A percentile compares a stretch with the other conserved stretches of the same genome.
Conservation (phyloP, 2,329 filamentous ascomycete species). For the Alternaria hordeiaustralica region DNA sequence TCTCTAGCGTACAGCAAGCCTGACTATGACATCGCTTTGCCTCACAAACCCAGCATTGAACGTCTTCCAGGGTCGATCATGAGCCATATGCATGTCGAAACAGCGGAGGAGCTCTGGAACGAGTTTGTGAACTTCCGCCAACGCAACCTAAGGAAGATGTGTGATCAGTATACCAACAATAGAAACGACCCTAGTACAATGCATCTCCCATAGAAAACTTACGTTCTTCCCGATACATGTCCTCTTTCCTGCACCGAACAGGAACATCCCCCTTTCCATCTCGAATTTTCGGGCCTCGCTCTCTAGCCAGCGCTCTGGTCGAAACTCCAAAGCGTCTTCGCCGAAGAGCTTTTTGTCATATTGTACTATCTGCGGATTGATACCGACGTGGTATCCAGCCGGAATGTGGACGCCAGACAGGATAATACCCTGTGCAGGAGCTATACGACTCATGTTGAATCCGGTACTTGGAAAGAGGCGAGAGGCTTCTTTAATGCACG, state of each 20-base stretch:
- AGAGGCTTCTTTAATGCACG: neutral
- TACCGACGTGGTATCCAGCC: neutral
- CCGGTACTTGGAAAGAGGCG: neutral
- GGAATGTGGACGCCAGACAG: neutral
- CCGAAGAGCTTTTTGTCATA: neutral
- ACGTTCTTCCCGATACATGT: neutral
- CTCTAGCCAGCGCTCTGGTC: neutral
- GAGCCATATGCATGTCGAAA: conserved; percentile 21
- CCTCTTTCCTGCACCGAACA: neutral
- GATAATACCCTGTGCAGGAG: neutral
- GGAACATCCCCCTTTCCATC: neutral
- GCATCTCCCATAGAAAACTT: neutral
- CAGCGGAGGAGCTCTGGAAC: conserved; percentile 20
- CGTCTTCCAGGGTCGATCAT: conserved; percentile 22
- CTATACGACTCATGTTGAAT: neutral
- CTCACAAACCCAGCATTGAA: conserved; percentile 23
- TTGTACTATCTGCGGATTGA: neutral
- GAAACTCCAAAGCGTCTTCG: neutral
- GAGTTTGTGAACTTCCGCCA: conserved; percentile 20
- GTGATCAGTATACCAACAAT: neutral
- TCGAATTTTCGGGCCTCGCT: neutral
- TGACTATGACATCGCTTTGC: conserved; percentile 19
- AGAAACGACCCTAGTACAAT: neutral
- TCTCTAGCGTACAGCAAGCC: neutral
- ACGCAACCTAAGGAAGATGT: conserved; percentile 14